Evolutionary conservation across 148 eudicot species (phyloP).

Genomic region (Rhododendron henanense): DNA sequence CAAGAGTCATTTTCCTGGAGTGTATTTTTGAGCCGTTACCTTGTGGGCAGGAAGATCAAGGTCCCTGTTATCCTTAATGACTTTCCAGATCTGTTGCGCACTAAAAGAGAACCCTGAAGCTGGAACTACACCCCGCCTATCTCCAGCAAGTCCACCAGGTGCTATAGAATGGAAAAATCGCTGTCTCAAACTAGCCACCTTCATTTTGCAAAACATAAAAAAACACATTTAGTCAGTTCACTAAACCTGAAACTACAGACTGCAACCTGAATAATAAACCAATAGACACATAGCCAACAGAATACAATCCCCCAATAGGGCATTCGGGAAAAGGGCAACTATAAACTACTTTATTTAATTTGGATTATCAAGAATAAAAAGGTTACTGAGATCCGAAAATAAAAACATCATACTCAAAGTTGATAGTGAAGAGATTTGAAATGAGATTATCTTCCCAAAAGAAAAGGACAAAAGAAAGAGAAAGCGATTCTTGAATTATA

Average conservation of each 20-base stretch:
- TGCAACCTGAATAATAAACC: background rate
- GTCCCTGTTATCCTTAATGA: conserved; percentile 90
- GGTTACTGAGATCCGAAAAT: background rate
- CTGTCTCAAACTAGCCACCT: conserved; percentile 87
- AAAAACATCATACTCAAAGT: background rate
- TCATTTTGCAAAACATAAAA: conserved; percentile 9
- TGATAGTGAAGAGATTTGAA: background rate
- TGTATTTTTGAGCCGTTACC: conserved; percentile 32
- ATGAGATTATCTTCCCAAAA: background rate
- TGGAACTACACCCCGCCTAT: conserved; percentile 93
- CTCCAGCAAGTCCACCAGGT: conserved; percentile 99
- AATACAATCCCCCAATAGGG: background rate
- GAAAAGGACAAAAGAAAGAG: background rate
- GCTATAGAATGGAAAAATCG: conserved; percentile 88
- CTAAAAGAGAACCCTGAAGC: conserved; percentile 97
- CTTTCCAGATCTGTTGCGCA: conserved; percentile 93
- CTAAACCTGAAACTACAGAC: background rate
- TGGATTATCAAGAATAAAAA: background rate
- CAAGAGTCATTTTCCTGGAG: background rate
- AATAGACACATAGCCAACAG: background rate
- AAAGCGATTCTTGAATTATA: background rate
- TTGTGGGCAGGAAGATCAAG: conserved; percentile 97
- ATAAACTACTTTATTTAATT: background rate
- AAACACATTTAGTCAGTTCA: background rate
- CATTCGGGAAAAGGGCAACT: background rate